phyloP scores from a whole-genome alignment of 148 eudicot genomes.

The Rhododendron williamsianum region DNA sequence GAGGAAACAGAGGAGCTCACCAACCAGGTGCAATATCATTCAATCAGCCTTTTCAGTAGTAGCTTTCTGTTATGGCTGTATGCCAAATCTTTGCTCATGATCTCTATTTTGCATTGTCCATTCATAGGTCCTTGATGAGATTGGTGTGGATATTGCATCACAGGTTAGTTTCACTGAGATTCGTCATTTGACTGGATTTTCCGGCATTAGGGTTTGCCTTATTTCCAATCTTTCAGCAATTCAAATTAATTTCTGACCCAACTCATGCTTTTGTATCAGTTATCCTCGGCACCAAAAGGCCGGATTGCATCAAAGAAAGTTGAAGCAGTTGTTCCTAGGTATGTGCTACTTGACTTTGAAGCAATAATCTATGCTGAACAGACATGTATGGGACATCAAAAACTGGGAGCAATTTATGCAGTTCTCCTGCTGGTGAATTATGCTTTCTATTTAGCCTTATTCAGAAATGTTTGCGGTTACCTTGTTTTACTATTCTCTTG shows the following conservation, averaged over 20 bases:
- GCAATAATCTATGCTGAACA: not conserved
- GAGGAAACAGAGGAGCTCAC: slow-evolving; percentile 76
- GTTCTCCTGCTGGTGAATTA: not conserved
- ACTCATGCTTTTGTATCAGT: slow-evolving; percentile 27
- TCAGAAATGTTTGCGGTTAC: not conserved
- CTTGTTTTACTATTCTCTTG: not conserved
- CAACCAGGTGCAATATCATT: slow-evolving; percentile 41
- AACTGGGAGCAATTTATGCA: not conserved
- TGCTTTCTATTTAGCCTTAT: not conserved
- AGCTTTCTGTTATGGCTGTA: not conserved
- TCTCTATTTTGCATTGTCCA: not conserved
- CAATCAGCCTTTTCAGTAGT: not conserved
- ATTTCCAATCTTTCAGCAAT: not conserved
- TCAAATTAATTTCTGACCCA: not conserved
- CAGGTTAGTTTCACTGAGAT: slow-evolving; percentile 44
- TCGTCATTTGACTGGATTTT: not conserved
- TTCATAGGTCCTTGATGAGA: slow-evolving; percentile 65
- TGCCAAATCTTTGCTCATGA: slow-evolving; percentile 6
- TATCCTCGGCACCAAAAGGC: slow-evolving; percentile 74
- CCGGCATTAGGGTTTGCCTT: not conserved
- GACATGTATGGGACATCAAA: not conserved
- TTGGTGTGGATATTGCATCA: slow-evolving; percentile 75
- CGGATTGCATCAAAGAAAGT: slow-evolving; percentile 57
- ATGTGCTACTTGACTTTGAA: slow-evolving; percentile 9
- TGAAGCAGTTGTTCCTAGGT: slow-evolving; percentile 46